Base-by-base conservation (phyloP, 1,284 basidiomycete species). In the Cryptococcus depauperatus region DNA sequence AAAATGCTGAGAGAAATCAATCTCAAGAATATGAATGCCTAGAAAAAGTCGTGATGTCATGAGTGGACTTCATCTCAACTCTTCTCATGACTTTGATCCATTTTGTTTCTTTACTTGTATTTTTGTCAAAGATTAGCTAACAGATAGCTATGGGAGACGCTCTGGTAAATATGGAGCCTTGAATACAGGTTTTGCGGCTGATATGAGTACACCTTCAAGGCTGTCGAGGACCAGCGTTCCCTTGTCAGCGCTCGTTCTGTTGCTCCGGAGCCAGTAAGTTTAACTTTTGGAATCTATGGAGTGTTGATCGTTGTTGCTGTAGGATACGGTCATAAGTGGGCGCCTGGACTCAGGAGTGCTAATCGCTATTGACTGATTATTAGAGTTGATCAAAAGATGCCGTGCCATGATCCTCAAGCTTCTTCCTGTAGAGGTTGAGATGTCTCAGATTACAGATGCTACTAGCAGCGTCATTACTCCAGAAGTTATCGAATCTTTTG, bases 391-490 rank as follows among this genome's bases (percentile, higher is more conserved):
- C 32, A 83, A 78, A 54, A 81, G 90, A 32, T 73, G 93, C 41
- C 78, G 85, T 37, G 80, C 84, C 1, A 73, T 96, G 55, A 84
- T 84, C 0, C 70, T 84, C 46, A 77, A 75, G 43, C 75, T 96
- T 5, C 74, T 96, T 1, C 91, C 91, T 3, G 76, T 90, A 16
- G 81, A 93, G 48, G 69, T 71, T 16, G 67, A 70, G 41, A 28
- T 65, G 0, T 54, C 57, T 18, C 55, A 60, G 16, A 66, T 71
- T 39, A 61, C 66, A 9, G 64, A 63, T 40, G 57, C 70, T 1
- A 71, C 69, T 0, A 65, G 62, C 33, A 62, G 62, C 40, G 68
- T 72, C 53, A 67, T 73, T 51, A 69, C 69, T 1, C 70, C 69
- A 3, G 64, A 63, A 18, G 73, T 75, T 38, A 65, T 76, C 41